Evolutionary conservation across 495 filamentous ascomycete genomes (phyloP), one percentile per base, ranked within the genome.

Genomic region (Tuber borchii): DNA sequence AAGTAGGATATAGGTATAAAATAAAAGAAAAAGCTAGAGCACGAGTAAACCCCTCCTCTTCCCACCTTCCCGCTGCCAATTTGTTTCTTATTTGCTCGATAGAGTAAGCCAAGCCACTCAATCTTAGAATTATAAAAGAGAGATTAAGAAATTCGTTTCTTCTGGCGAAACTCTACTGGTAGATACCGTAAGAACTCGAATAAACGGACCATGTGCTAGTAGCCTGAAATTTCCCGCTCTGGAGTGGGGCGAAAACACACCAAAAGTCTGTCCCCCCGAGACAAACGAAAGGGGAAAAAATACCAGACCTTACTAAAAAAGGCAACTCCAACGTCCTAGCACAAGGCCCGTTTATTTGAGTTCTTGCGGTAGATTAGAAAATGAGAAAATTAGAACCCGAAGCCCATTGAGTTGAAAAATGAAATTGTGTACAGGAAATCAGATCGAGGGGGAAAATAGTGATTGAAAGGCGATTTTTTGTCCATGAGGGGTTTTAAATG

Each of bases 401-500:
- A 31, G 12, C n/a, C 51, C n/a, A 61, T 61, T 61, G 51, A 61
- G 9, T 16, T 61, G 51, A 61, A 26, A 61, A 61, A 61, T 61
- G n/a, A 31, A 61, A 31, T 10, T 61, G n/a, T 61, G 56, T 65
- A 65, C 56, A 65, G 12, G 56, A 26, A 65, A 65, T 65, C 56
- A 4, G 19, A 34, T 6, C 26, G 12, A 34, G 26, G 5, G 1
- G 26, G 14, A 17, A 65, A 34, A 19, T 3, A 34, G 26, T n/a
- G 56, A 34, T 12, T 31, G 34, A 34, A 65, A 34, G 26, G 6
- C 14, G 10, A 31, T 34, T 65, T 65, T 14, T 16, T 61, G 51
- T 61, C n/a, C 51, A 16, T 31, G 51, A 16, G 14, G 12, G 56
- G 56, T 17, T 65, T 75, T 44, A 79, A 73, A 73, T 79, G 70